phyloP scores from a whole-genome alignment of 2,329 filamentous ascomycete genomes.

The Verticillium zaregamsianum region DNA sequence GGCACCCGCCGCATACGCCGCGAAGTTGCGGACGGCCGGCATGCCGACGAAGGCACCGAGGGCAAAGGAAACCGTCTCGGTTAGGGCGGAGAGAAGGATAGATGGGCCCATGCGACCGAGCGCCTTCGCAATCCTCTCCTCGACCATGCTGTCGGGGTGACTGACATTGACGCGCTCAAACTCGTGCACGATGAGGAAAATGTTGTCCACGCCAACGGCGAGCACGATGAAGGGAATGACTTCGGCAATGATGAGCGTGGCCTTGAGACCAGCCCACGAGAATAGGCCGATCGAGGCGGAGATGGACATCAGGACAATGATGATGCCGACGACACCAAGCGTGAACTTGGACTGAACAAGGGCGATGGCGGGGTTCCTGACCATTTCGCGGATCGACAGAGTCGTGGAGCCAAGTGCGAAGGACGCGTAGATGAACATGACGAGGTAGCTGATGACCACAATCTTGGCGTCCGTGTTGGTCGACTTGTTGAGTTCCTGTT shows the following conservation, averaged over 20 bases:
- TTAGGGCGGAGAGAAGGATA: constrained; percentile 90
- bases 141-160: constrained; percentile 82
- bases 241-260: constrained; percentile 95
- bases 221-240: constrained; percentile 97
- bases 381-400: constrained; percentile 68
- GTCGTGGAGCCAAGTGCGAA: constrained; percentile 87
- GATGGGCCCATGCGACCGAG: constrained; percentile 96
- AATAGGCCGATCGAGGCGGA: constrained; percentile 93
- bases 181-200: constrained; percentile 97
- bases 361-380: constrained; percentile 77
- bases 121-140: constrained; percentile 79
- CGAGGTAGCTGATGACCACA: constrained; percentile 90
- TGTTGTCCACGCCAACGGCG: constrained; percentile 96
- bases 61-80: constrained; percentile 90
- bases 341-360: constrained; percentile 96
- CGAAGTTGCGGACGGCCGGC: constrained; percentile 97
- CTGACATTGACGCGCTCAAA: constrained; percentile 93
- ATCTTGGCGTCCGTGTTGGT: constrained; percentile 98
- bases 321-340: constrained; percentile 86
- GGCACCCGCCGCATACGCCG: constrained; percentile 90
- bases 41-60: constrained; percentile 93
- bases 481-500: constrained; percentile 94
- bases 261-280: constrained; percentile 86
- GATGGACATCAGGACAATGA: constrained; percentile 97
- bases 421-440: constrained; percentile 98